phyloP scores from a whole-genome alignment of 2,329 filamentous ascomycete species.

The Graphiopsis chlorocephala region DNA sequence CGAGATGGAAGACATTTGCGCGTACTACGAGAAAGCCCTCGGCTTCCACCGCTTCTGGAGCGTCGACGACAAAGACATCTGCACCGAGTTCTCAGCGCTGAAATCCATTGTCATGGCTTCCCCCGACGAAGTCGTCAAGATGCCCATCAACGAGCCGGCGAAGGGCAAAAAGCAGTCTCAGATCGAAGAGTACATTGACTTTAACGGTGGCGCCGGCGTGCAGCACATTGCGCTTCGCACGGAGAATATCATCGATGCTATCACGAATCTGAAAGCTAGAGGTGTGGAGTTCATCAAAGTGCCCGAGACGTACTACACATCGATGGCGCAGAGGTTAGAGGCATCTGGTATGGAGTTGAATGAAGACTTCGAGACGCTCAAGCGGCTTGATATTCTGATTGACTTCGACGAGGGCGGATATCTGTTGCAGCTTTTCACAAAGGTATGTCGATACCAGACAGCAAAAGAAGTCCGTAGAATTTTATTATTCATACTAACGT shows the following conservation, averaged over 20 bases:
- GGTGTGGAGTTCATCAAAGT: conserved; percentile 93
- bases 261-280: conserved; percentile 74
- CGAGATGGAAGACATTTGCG: conserved; percentile 69
- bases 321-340: conserved; percentile 71
- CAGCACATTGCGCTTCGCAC: conserved; percentile 92
- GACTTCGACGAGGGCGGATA: conserved; percentile 95
- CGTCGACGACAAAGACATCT: conserved; percentile 89
- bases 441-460: conserved; percentile 22
- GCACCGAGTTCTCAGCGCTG: conserved; percentile 86
- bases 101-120: conserved; percentile 89
- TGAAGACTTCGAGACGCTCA: conserved; percentile 75
- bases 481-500: not conserved
- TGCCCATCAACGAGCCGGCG: conserved; percentile 97
- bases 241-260: conserved; percentile 71
- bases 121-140: conserved; percentile 83
- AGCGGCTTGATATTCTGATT: conserved; percentile 80
- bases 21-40: conserved; percentile 80
- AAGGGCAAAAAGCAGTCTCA: conserved; percentile 86
- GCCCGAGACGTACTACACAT: conserved; percentile 79
- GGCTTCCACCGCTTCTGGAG: conserved; percentile 97
- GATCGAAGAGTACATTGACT: conserved; percentile 84
- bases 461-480: not conserved
- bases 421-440: conserved; percentile 61
- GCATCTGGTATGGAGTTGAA: conserved; percentile 59
- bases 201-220: conserved; percentile 84